Evolutionary conservation across 208 protist species (phyloP).

Genomic region (Acanthamoeba healyi): DNA sequence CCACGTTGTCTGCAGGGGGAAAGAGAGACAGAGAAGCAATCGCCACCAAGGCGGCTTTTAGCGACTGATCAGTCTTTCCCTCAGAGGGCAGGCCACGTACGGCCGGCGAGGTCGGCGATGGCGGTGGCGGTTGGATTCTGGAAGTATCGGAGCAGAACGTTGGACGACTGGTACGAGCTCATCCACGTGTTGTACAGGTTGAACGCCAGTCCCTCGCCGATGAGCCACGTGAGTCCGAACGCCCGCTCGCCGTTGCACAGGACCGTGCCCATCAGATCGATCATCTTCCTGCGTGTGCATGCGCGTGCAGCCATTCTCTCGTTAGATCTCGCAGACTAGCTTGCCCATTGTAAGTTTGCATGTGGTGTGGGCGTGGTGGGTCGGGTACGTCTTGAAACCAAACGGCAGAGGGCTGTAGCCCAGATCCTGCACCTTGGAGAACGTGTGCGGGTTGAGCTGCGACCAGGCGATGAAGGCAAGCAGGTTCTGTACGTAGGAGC

Average conservation of each 20-base stretch:
- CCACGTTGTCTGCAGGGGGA: slow-evolving; percentile 18
- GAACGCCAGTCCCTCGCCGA: neutral
- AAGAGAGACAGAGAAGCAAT: neutral
- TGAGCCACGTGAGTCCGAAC: neutral
- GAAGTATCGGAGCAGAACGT: neutral
- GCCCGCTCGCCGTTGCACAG: neutral
- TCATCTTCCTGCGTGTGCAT: neutral
- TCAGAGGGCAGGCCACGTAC: neutral
- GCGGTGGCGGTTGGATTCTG: neutral
- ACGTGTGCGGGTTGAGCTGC: neutral
- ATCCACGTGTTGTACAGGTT: slow-evolving; percentile 1
- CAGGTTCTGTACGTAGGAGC: neutral
- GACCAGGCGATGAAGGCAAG: neutral
- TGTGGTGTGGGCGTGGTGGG: no score
- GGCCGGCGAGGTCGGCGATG: neutral
- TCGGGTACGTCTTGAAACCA: slow-evolving; percentile 22
- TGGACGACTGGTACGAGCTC: neutral
- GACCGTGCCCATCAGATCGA: neutral
- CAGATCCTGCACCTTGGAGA: neutral
- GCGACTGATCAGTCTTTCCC: no score
- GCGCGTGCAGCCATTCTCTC: neutral
- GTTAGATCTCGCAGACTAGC: neutral
- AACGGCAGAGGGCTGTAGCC: neutral
- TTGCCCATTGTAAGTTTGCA: neutral
- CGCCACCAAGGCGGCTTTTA: neutral